Evolutionary conservation across 2,329 filamentous ascomycete genomes (phyloP), one percentile per base, ranked within the genome.

Genomic region (Talaromyces sp.): DNA sequence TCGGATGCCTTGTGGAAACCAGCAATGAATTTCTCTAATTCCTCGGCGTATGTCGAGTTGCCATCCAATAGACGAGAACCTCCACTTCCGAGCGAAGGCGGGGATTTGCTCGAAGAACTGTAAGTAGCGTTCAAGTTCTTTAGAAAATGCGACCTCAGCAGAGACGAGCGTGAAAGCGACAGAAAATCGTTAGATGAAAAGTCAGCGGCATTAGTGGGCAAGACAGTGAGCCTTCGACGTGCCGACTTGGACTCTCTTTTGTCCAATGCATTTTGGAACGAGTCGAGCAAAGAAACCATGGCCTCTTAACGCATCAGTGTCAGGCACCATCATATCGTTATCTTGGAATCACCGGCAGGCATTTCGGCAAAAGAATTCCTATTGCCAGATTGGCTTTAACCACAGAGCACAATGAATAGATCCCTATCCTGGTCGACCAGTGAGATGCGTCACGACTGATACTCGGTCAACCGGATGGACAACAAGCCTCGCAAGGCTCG

Each of bases 101-200:
- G 40, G 15, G 28, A 1, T 5, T 11, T 37, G 28, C 28, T 39
- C 35, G 25, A 17, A 28, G 51, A 19, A 13, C 9, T 15, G 17
- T 48, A 53, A 40, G 21, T 48, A 35, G 33, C 8, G 35, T 60
- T 43, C 22, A 60, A 22, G 10, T 45, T 48, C 36, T 45, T 50
- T 25, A 60, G 22, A 39, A 58, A 58, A 13, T 19, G 35, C 11
- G 50, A 45, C 22, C 31, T 56, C 28, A 60, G 33, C 6, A 60
- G 43, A 19, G 50, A 21, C 19, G 59, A 60, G 5, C 35, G 77
- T 1, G 74, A 79, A 3, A 88, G 73, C 0, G 84, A 86, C 10
- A 88, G 78, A 60, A 87, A 85, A 68, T 88, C 85, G 67, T 86
- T 87, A 48, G 84, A 86, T 1, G 82, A 85, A 65, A 88, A 87